Conservation (phyloP, 495 filamentous ascomycete species). For the Jackrogersella multiformis region DNA sequence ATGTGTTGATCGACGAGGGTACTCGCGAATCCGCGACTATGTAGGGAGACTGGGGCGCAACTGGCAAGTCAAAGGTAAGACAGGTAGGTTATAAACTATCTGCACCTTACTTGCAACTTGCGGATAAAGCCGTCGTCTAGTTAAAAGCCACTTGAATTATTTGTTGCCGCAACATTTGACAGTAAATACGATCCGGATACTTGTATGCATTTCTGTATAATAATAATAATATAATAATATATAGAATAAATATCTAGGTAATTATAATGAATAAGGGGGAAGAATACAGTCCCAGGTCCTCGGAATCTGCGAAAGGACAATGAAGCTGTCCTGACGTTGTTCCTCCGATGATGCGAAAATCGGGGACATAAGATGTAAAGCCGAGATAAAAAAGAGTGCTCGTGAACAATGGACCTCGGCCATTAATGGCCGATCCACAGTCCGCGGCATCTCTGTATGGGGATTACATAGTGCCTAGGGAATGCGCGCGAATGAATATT, state of each 20-base stretch:
- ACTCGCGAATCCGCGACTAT: background rate
- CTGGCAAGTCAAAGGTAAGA: conserved; percentile 6
- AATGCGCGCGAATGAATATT: conserved; percentile 30
- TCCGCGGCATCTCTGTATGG: conserved; percentile 22
- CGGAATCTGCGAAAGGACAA: conserved; percentile 11
- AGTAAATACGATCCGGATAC: background rate
- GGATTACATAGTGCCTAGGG: no score
- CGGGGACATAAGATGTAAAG: conserved; percentile 19
- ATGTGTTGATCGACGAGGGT: conserved; percentile 11
- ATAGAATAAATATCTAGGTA: background rate
- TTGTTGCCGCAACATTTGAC: conserved; percentile 23
- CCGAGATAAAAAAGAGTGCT: conserved; percentile 39
- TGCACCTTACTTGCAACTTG: conserved; percentile 7
- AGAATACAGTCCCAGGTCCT: conserved; percentile 7
- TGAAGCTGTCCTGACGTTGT: conserved; percentile 40
- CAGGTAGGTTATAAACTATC: background rate
- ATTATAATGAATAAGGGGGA: conserved; percentile 4
- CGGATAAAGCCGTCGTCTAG: conserved; percentile 37
- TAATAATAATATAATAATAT: conserved; percentile 1
- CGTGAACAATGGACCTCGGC: conserved; percentile 39
- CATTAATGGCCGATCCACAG: conserved; percentile 28
- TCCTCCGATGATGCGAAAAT: conserved; percentile 35
- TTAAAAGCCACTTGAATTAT: conserved; percentile 32
- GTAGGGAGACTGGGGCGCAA: conserved; percentile 2
- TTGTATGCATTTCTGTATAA: conserved; percentile 18